Percentiles rank a stretch among this genome's conserved stretches.
Evolutionary conservation across 352 stramenopile genomes (phyloP).

Genomic region (Phytophthora quininea): DNA sequence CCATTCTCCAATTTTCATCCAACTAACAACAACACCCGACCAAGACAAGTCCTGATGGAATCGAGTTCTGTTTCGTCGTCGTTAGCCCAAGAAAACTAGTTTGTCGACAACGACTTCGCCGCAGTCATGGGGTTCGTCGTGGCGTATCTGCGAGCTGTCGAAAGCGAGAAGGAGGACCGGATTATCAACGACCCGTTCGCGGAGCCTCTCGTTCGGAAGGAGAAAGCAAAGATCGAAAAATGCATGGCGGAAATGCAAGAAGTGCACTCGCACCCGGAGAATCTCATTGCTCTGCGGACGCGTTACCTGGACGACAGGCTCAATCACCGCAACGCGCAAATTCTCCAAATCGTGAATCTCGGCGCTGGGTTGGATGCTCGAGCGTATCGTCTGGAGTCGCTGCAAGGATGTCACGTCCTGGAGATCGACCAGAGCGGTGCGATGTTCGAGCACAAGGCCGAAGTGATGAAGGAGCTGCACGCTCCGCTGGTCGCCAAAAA

Average conservation of each 20-base stretch:
- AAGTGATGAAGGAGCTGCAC: slow-evolving; percentile 49
- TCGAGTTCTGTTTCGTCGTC: slow-evolving; percentile 9
- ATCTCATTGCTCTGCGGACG: slow-evolving; percentile 52
- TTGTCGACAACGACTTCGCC: slow-evolving; percentile 29
- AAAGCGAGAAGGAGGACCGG: slow-evolving; percentile 34
- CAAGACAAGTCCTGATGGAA: slow-evolving; percentile 12
- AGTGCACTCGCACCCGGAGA: slow-evolving; percentile 7
- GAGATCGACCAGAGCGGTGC: slow-evolving; percentile 56
- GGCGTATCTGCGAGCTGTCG: slow-evolving; percentile 38
- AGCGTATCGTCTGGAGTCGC: slow-evolving; percentile 56
- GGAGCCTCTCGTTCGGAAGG: slow-evolving; percentile 28
- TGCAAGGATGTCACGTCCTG: slow-evolving; percentile 50
- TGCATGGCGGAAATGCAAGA: slow-evolving; percentile 21
- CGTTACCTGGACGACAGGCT: slow-evolving; percentile 64
- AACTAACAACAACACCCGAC: background rate
- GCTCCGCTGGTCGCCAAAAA: slow-evolving; percentile 46
- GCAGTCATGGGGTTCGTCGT: slow-evolving; percentile 45
- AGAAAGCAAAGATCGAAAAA: slow-evolving; percentile 32
- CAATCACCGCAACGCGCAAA: slow-evolving; percentile 38
- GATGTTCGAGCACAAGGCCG: slow-evolving; percentile 55
- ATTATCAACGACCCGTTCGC: slow-evolving; percentile 48
- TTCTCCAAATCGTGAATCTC: slow-evolving; percentile 66
- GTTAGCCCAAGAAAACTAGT: slow-evolving; percentile 17
- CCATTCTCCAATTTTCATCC: background rate
- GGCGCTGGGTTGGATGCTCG: slow-evolving; percentile 57